phyloP scores from a whole-genome alignment of 257 asterid species.

The Rhazya stricta region DNA sequence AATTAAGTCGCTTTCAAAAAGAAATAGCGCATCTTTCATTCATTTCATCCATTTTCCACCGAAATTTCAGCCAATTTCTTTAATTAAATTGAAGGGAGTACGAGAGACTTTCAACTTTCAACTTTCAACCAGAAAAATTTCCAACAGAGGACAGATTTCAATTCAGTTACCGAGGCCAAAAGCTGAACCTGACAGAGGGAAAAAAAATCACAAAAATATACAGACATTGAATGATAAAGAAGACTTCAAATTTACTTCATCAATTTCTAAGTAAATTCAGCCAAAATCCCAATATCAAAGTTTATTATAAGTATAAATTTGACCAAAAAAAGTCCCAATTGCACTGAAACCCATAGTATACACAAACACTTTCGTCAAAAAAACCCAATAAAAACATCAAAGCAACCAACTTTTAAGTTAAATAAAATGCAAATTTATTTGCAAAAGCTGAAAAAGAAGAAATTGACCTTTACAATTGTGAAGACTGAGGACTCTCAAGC shows the following conservation, averaged over 20 bases:
- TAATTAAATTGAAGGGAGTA: too few relatives aligned
- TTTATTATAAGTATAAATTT: too few relatives aligned
- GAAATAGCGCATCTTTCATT: background rate
- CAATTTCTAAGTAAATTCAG: background rate
- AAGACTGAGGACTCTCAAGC: constrained; percentile 47
- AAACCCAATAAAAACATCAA: background rate
- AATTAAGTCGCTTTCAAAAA: background rate
- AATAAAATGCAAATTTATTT: background rate
- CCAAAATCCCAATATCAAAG: background rate
- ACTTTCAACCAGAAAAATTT: background rate
- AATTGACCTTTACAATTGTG: constrained; percentile 69
- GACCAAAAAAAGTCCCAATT: background rate
- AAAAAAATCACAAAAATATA: background rate
- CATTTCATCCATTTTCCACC: background rate
- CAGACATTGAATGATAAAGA: background rate
- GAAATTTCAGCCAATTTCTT: background rate
- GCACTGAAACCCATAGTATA: too few relatives aligned
- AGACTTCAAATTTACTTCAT: background rate
- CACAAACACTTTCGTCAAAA: too few relatives aligned
- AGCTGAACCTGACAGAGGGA: background rate
- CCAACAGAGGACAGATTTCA: background rate
- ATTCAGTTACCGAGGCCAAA: background rate
- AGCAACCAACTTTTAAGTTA: background rate
- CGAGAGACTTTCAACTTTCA: background rate
- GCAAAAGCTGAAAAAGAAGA: background rate